Evolutionary conservation across 768 basidiomycete species (phyloP).

Genomic region (Leucocoprinus leucothites): DNA sequence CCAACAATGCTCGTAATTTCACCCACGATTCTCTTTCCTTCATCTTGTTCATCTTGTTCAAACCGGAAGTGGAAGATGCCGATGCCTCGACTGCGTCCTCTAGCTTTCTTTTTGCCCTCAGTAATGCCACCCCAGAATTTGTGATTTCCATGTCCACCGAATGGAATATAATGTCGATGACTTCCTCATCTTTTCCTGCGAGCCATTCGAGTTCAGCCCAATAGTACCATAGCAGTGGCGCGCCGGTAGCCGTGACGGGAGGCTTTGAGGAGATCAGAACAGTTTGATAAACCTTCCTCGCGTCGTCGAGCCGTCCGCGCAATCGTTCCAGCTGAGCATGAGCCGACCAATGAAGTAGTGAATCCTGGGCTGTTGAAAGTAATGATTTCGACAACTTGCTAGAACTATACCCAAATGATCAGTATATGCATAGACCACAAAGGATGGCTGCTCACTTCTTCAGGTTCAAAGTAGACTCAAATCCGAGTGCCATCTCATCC

Average conservation of each 20-base stretch:
- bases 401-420: constrained; percentile 41
- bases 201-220: constrained; percentile 89
- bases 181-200: constrained; percentile 42
- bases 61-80: constrained; percentile 20
- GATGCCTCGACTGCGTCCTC: constrained; percentile 42
- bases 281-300: constrained; percentile 75
- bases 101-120: constrained; percentile 63
- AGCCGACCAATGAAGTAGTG: constrained; percentile 66
- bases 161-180: constrained; percentile 51
- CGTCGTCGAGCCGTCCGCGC: constrained; percentile 62
- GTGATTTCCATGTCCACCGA: constrained; percentile 52
- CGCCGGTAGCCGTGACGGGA: constrained; percentile 28
- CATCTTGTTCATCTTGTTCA: constrained; percentile 29
- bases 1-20: constrained; percentile 61
- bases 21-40: constrained; percentile 65
- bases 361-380: constrained; percentile 53
- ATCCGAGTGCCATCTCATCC: constrained; percentile 64
- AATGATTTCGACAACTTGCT: constrained; percentile 64
- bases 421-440: neutral
- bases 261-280: constrained; percentile 49
- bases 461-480: constrained; percentile 56
- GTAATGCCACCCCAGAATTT: constrained; percentile 45
- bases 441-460: constrained; percentile 45
- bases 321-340: constrained; percentile 72
- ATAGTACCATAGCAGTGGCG: constrained; percentile 67